Evolutionary conservation across 108 stramenopile genomes (phyloP), one percentile per base, ranked within the genome.

Genomic region (Cyclotella choctawhatcheeana): DNA sequence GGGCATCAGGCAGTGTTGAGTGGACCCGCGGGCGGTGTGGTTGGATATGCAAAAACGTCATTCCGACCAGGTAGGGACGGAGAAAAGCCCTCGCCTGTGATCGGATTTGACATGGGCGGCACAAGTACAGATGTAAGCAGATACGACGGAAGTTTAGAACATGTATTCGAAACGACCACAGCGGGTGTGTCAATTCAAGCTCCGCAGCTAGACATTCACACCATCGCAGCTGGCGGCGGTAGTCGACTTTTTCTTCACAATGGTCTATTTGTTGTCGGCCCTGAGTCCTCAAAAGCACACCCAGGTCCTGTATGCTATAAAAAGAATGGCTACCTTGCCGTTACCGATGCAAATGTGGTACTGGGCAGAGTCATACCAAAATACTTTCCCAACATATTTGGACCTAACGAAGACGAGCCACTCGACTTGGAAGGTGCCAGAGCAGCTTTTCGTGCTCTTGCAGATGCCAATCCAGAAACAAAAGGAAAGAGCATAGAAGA

Each of bases 81-180:
- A 26, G 53, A 73, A 64, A 68, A 77, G 29, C 68, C 76, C 7
- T 67, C 82, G 44, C 91, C 98, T n/a, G 92, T 96, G 37, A 98
- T 99, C 65, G 99, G 99, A 44, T 98, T 98, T 74, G 99, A 99
- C 76, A 98, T 98, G 98, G 99, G 99, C 47, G 99, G 99, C 2
- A 99, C 99, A 0, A 88, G 86, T 35, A 99, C 97, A 2, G 98
- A 98, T 77, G 97, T 97, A 10, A 88, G 90, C 0, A 84, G 95
- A 33, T 96, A 92, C 58, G 97, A 86, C 40, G 98, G 97, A 1
- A 55, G 62, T 37, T 90, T 83, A 59, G 97, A 98, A 64, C 96
- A 91, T 43, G 97, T 98, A 0, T 98, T 97, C 72, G 98, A 98
- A 81, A 97, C 97, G 0, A 92, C 91, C 22, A 99, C 98, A 2